Conservation (phyloP, 2,329 filamentous ascomycete genomes). For the Eurotiales sp. region DNA sequence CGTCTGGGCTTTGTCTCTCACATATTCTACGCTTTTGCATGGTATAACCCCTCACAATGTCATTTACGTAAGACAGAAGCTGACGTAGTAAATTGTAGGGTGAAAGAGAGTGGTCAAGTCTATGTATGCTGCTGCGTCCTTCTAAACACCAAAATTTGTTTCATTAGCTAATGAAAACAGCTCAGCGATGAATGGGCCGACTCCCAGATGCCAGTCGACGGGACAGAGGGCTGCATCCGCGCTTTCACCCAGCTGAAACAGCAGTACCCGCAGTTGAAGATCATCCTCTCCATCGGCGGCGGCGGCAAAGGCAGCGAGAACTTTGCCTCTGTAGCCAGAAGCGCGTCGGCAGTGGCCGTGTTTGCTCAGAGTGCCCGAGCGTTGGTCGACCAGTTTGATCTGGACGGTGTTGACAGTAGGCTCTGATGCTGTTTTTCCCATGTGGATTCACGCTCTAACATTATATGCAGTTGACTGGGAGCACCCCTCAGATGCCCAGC, state of each 20-base stretch:
- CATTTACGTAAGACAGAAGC: too few relatives aligned
- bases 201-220: constrained; percentile 67
- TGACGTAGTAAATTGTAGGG: constrained; percentile 46
- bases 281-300: constrained; percentile 75
- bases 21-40: constrained; percentile 78
- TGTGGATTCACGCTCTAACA: not conserved
- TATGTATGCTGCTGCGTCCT: constrained; percentile 57
- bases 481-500: constrained; percentile 62
- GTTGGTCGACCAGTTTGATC: constrained; percentile 66
- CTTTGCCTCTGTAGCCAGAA: constrained; percentile 65
- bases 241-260: constrained; percentile 71
- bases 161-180: constrained; percentile 46
- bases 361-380: constrained; percentile 66
- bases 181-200: constrained; percentile 78
- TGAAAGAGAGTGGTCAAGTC: constrained; percentile 67
- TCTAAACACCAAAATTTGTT: too few relatives aligned
- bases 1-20: constrained; percentile 75
- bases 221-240: constrained; percentile 65
- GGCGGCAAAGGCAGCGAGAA: constrained; percentile 59
- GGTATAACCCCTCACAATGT: constrained; percentile 42
- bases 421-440: not conserved
- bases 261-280: constrained; percentile 65
- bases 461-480: constrained; percentile 68
- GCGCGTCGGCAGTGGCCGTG: constrained; percentile 58
- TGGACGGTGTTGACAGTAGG: constrained; percentile 75